Conservation (phyloP, 805 yeast genomes). For the Candida sanyiensis region DNA sequence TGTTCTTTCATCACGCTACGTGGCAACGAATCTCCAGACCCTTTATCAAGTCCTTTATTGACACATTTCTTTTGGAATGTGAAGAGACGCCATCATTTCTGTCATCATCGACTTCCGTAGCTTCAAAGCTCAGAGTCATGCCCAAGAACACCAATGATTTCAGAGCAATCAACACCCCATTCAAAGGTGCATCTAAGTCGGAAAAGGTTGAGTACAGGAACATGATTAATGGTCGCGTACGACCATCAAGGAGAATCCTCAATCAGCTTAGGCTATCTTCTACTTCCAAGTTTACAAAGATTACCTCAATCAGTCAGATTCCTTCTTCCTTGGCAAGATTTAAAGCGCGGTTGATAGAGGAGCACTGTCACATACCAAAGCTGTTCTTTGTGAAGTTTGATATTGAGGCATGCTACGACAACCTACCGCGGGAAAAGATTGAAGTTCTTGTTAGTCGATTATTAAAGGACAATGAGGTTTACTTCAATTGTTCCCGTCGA, state of each 20-base stretch:
- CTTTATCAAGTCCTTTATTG: slow-evolving; percentile 40
- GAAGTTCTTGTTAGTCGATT: slow-evolving; percentile 30
- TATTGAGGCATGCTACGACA: slow-evolving; percentile 71
- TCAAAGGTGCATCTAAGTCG: slow-evolving; percentile 29
- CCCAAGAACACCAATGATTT: slow-evolving; percentile 57
- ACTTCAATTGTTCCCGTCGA: slow-evolving; percentile 6
- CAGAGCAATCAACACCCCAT: slow-evolving; percentile 55
- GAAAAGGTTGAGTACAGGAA: slow-evolving; percentile 31
- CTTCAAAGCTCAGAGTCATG: slow-evolving; percentile 40
- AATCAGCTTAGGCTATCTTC: slow-evolving; percentile 28
- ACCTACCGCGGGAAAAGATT: slow-evolving; percentile 46
- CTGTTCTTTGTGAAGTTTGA: slow-evolving; percentile 66
- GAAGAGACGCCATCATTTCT: slow-evolving; percentile 14
- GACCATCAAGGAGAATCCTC: slow-evolving; percentile 39
- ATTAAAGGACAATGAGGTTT: slow-evolving; percentile 22
- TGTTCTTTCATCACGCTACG: slow-evolving; percentile 50
- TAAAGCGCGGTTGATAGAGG: slow-evolving; percentile 24
- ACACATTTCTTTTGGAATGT: slow-evolving; percentile 29
- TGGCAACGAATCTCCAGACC: slow-evolving; percentile 46
- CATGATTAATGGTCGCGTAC: slow-evolving; percentile 33
- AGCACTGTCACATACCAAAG: slow-evolving; percentile 27
- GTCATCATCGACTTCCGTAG: slow-evolving; percentile 19
- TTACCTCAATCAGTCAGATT: slow-evolving; percentile 42
- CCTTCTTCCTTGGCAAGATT: slow-evolving; percentile 34
- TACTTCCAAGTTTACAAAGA: slow-evolving; percentile 26